Percentiles rank a stretch among this genome's conserved stretches.
These are phyloP conservation scores for Nitzschia putrida DNA, from an alignment of 108 stramenopile species.

Conservation along the genomic window DNA sequence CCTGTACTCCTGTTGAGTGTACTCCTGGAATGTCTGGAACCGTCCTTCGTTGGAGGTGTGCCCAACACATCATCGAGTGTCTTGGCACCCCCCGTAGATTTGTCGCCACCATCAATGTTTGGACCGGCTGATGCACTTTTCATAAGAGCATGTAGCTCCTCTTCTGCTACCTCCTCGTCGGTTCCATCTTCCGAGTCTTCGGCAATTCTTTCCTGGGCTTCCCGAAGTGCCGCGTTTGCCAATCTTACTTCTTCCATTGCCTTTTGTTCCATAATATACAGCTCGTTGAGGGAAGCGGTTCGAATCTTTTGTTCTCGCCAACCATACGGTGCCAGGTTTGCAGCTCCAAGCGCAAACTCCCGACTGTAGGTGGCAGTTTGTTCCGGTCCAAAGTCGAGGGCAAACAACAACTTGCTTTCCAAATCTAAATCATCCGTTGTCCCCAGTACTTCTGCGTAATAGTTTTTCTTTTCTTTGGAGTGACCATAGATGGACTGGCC, in stretches of 20 bases:
- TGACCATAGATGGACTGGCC: conserved; percentile 1
- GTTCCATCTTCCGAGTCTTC: conserved; percentile 16
- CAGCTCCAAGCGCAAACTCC: conserved; percentile 84
- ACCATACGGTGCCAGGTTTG: conserved; percentile 79
- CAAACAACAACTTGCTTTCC: conserved; percentile 42
- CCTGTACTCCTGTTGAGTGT: too few species aligned
- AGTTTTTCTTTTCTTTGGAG: conserved; percentile 19
- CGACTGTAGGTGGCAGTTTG: conserved; percentile 81
- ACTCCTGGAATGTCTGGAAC: too few species aligned
- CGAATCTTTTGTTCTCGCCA: conserved; percentile 61
- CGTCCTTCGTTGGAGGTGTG: too few species aligned
- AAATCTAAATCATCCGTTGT: conserved; percentile 28
- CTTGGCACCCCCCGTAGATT: neutral
- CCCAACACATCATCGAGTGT: too few species aligned
- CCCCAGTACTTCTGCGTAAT: conserved; percentile 36
- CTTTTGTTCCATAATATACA: conserved; percentile 61
- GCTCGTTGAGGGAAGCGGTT: conserved; percentile 54
- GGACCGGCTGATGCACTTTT: neutral
- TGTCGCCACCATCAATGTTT: neutral
- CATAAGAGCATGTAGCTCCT: conserved; percentile 8
- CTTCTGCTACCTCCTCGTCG: neutral
- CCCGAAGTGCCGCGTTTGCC: conserved; percentile 58
- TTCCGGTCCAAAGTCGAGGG: conserved; percentile 77
- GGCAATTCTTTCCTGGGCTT: conserved; percentile 40
- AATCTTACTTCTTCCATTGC: conserved; percentile 52